Base-by-base conservation (phyloP, 2,329 filamentous ascomycete species). In the Aulographum hederae region DNA sequence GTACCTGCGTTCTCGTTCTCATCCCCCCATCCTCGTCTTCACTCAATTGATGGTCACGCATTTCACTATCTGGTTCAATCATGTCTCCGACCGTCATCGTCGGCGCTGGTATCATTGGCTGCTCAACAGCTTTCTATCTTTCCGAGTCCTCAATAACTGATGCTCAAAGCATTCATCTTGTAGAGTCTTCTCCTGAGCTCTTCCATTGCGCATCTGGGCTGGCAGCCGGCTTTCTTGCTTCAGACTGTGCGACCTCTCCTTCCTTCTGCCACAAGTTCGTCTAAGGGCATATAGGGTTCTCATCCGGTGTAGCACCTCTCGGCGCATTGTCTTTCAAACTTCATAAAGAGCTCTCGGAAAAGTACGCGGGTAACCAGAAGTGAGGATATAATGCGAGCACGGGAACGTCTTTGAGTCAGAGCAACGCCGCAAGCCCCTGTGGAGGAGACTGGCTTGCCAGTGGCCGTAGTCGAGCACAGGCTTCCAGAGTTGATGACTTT, bases 151-250 rank as follows among this genome's bases (percentile, higher is more conserved):
- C 45, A 47, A 32, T 23, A 13, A 46, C 52, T 28, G 39, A 47
- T 28, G 52, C 58, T 4, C 41, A 54, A 14, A 53, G 57, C 19
- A 69, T 75, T 32, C 65, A 71, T 38, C 51, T 76, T 15, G 38
- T 76, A 25, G 71, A 75, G 42, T 56, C 65, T 4, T 64, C 65
- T 4, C 48, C 60, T 0, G 48, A 69, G 38, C 61, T 85, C 19
- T 81, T 85, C 50, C 64, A 69, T 8, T 79, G 73, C 18, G 78
- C 79, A 0, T 84, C 76, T 2, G 78, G 79, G 1, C 73, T 68
- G 40, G 76, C 78, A 0, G 80, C 65, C 13, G 78, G 79, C 0
- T 86, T 85, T 44, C 46, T 85, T 6, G 78, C 78, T 0, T 61
- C 60, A 20, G 74, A 85, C 48, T 85, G 78, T 58, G 45, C 13